phyloP scores from a whole-genome alignment of 345 rosid species.

The Limnanthes douglasii region DNA sequence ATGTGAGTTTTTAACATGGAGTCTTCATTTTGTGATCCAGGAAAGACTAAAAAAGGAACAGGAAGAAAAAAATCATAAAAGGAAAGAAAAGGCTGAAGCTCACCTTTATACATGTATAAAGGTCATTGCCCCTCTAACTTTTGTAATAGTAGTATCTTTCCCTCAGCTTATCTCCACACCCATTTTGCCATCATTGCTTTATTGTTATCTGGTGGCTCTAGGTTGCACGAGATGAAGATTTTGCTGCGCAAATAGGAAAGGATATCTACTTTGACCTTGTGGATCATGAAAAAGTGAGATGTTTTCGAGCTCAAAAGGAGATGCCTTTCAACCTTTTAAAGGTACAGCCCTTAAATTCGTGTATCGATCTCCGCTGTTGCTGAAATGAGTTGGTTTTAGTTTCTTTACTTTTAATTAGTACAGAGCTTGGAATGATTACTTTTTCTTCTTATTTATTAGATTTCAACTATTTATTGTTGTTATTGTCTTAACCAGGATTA shows the following conservation, averaged over 20 bases:
- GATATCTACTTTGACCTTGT: conserved; percentile 93
- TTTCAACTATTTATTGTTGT: no score
- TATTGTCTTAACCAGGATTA: no score
- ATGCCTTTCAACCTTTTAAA: conserved; percentile 58
- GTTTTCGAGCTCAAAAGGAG: conserved; percentile 84
- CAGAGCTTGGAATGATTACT: no score
- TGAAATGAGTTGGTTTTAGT: no score
- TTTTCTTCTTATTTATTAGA: no score
- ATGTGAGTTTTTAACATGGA: no score
- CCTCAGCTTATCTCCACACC: background rate
- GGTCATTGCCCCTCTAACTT: conserved; percentile 22
- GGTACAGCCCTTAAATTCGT: no score
- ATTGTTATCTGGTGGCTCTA: conserved; percentile 10
- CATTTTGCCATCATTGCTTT: conserved; percentile 4
- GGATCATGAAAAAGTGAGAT: conserved; percentile 86
- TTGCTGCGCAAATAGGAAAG: conserved; percentile 74
- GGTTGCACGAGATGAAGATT: conserved; percentile 93
- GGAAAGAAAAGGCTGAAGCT: conserved; percentile 84
- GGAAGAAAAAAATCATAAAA: conserved; percentile 87
- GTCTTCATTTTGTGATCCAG: no score
- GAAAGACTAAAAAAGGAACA: conserved; percentile 88
- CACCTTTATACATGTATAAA: conserved; percentile 80
- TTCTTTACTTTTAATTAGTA: no score
- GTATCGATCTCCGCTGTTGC: no score
- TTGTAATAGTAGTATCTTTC: background rate